Conservation (phyloP, 257 asterid species). For the Solanum chmielewskii region DNA sequence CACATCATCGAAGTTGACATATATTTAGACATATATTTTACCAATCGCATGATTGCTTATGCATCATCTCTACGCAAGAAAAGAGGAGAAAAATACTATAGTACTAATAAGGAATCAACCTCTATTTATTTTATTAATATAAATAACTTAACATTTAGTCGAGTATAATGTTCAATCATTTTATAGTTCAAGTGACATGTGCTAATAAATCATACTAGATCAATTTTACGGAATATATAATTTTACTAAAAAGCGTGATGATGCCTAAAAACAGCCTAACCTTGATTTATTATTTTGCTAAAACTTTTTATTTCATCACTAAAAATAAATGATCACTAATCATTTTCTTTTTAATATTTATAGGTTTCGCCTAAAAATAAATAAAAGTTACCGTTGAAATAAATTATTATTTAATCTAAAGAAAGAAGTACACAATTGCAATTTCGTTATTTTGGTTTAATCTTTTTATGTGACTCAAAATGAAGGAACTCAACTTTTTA, state of each 20-base stretch:
- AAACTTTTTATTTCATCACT: neutral
- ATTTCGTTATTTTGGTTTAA: neutral
- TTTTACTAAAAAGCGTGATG: neutral
- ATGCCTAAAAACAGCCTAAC: neutral
- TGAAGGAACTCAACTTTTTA: no score
- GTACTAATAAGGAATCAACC: no score
- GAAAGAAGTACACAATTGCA: no score
- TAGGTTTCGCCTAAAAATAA: no score
- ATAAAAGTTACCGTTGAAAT: no score
- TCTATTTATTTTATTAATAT: no score
- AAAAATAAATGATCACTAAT: no score
- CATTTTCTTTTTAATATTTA: no score
- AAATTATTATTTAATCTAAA: no score
- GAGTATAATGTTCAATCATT: no score
- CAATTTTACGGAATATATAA: neutral
- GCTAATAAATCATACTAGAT: no score
- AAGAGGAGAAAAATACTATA: neutral
- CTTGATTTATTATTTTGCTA: neutral
- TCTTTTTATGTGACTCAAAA: neutral
- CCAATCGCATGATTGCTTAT: neutral
- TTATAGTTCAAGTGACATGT: neutral
- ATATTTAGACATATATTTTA: neutral
- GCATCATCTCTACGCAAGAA: neutral
- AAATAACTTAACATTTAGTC: no score
- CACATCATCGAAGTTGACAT: neutral